Evolutionary conservation across 306 rosid species (phyloP), one percentile per base, ranked within the genome.

Genomic region (Comarum palustre): DNA sequence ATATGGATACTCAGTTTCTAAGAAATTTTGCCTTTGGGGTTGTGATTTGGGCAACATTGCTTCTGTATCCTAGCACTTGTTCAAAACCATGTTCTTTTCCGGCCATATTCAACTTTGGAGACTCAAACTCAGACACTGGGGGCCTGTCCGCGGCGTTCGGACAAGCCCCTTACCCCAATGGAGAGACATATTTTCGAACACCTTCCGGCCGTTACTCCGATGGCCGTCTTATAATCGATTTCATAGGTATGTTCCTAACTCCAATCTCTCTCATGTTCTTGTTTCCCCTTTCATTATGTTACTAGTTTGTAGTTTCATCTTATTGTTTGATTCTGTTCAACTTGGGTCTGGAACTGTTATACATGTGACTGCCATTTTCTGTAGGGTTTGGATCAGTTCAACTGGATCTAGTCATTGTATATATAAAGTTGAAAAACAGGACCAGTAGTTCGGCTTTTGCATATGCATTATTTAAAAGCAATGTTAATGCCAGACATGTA

Each of bases 201-300:
- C 89, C 96, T 19, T 87, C 86, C 1, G 88, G 96, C 7, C 85
- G 96, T n/a, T 90, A 77, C 66, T 90, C 82, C 48, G 96, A 90
- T 72, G 91, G 90, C 11, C 87, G 93, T 51, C 89, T 86, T 24
- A 27, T 86, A 36, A 45, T 87, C 70, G 91, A 89, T 73, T 86
- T 89, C 66, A 48, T 90, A 14, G 96, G 96, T 87, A 78, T 19
- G 8, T 41, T 29, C 24, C 52, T 31, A 34, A n/a, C 47, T 58
- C 50, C 41, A n/a, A 36, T 41, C 27, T 42, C 17, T 19, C 25
- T 17, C 27, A 15, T 47, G 12, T 10, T 64, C 19, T 43, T 17
- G 67, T 57, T 47, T 1, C 25, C 46, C 71, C 13, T 45, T 16
- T 12, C 43, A 9, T 47, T 39, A 29, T 27, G 22, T 66, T 43